phyloP scores from a whole-genome alignment of 208 protist species.

The Trypanosoma mega region DNA sequence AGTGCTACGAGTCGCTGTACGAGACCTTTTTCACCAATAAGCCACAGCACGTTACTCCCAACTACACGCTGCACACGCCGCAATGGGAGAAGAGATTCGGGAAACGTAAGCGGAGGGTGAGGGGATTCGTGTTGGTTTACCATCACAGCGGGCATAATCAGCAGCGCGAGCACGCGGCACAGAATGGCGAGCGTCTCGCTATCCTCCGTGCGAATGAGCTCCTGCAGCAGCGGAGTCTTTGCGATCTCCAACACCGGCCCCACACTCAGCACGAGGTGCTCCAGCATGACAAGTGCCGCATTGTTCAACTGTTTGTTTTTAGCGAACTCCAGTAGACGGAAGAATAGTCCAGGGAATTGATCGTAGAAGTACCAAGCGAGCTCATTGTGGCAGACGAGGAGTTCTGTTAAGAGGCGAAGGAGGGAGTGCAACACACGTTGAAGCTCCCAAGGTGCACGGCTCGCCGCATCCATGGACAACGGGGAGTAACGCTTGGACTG shows the following conservation, averaged over 20 bases:
- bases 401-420: constrained; percentile 54
- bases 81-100: constrained; percentile 51
- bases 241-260: constrained; percentile 80
- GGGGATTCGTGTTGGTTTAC: constrained; percentile 40
- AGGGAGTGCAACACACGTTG: constrained; percentile 33
- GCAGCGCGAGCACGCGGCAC: constrained; percentile 69
- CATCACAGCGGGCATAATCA: constrained; percentile 58
- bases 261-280: constrained; percentile 68
- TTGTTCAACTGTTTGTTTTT: constrained; percentile 30
- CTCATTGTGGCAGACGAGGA: constrained; percentile 64
- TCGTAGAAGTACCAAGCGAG: constrained; percentile 81
- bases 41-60: constrained; percentile 83
- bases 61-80: constrained; percentile 72
- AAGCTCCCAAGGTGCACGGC: constrained; percentile 26
- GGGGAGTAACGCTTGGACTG: constrained; percentile 3
- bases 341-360: constrained; percentile 71
- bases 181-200: constrained; percentile 44
- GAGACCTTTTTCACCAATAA: constrained; percentile 56
- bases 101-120: constrained; percentile 44
- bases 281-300: constrained; percentile 49
- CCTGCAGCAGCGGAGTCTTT: constrained; percentile 44
- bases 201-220: constrained; percentile 40
- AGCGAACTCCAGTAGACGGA: constrained; percentile 70
- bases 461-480: constrained; percentile 9
- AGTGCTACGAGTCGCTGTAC: constrained; percentile 55